Evolutionary conservation across 2,329 filamentous ascomycete genomes (phyloP), one percentile per base, ranked within the genome.

Genomic region (Colletotrichum nymphaeae): DNA sequence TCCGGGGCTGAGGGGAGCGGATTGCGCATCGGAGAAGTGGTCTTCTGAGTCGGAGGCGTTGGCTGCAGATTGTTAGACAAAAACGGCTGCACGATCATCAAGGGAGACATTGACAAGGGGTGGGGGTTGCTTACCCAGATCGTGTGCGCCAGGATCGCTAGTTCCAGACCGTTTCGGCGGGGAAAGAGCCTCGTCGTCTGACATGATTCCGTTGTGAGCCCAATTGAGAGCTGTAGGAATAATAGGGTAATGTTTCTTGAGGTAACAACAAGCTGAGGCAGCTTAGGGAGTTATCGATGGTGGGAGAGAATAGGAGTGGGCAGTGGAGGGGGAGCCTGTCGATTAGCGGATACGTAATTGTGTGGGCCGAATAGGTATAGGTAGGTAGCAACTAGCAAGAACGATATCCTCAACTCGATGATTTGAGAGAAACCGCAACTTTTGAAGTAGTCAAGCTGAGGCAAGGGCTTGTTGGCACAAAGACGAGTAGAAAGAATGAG

Each of bases 1-100:
- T 53, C 81, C 78, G 9, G 83, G 84, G 79, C 81, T 88, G 76
- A 77, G 81, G 71, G 79, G 84, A 69, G 81, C 87, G 42, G 90
- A 91, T 67, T 89, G 89, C 42, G 91, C 91, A 79, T 93, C 91
- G 63, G 89, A 92, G 81, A 92, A 93, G 82, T 93, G 91, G 76
- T 93, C 91, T 58, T 93, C 91, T 32, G 90, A 92, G 75, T 93
- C 91, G 62, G 91, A 92, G 35, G 85, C 85, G 73, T 88, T 88
- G 83, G 80, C 81, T 81, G 56, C 26, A 58, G 46, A 37, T 65
- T 64, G 76, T 83, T 75, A 83, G 80, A 72, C 62, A 62, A 64
- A 62, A 64, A 49, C 22, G 37, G 32, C 49, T 57, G 26, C 49
- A 26, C 52, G 28, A 60, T 37, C 71, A 52, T 63, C 62, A 42